Conservation (phyloP, 2,329 filamentous ascomycete genomes). For the Elsinoe necatrix region DNA sequence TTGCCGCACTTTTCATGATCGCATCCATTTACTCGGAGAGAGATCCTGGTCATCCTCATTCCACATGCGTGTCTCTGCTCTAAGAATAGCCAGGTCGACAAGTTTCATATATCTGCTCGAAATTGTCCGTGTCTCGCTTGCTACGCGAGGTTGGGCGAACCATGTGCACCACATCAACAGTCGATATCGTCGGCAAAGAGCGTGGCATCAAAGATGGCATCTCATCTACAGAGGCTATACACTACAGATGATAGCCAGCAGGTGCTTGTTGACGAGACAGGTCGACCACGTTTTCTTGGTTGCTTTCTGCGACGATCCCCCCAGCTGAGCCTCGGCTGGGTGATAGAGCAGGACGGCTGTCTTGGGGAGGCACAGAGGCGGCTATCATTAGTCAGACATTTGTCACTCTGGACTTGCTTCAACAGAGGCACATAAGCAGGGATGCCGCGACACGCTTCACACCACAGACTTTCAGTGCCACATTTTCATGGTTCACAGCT, state of each 20-base stretch:
- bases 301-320: not conserved
- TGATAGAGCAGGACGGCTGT: not conserved
- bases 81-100: not conserved
- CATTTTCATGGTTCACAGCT: not conserved
- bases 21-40: not conserved
- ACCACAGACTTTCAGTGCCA: not conserved
- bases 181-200: not conserved
- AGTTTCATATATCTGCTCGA: not conserved
- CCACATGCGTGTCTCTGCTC: not conserved
- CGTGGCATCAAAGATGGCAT: not conserved
- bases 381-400: not conserved
- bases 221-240: not conserved
- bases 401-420: not conserved
- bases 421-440: not conserved
- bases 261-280: not conserved
- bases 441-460: not conserved
- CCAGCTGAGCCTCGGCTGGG: conserved; percentile 2
- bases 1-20: not conserved
- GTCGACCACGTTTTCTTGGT: not conserved
- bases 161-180: not conserved
- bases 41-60: not conserved
- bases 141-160: not conserved
- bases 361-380: not conserved
- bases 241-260: not conserved
- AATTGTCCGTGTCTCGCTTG: not conserved